Base-by-base conservation (phyloP, 768 basidiomycete species). In the Hebeloma cylindrosporum region DNA sequence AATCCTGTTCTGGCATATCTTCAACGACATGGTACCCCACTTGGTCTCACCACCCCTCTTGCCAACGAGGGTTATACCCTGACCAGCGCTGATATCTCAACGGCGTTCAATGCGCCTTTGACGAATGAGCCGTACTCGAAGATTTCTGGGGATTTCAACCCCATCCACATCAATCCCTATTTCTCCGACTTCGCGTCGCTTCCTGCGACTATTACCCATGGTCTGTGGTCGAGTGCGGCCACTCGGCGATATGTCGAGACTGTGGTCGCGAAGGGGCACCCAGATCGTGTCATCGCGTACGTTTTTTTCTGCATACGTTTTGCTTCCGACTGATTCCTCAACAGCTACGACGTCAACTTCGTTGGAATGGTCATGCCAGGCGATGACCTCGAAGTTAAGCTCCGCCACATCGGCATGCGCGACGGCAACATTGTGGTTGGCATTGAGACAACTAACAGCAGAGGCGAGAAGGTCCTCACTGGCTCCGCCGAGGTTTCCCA, bases 111-210 rank as follows among this genome's bases (percentile, higher is more conserved):
- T 34, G 79, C 95, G 3, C 95, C 95, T 18, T 71, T 88, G 33
- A 91, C 90, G 35, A 99, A 99, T 60, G 90, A 95, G 66, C 88
- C 93, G 2, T 99, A 98, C 69, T 97, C 94, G 3, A 82, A 84
- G 65, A 79, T 94, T 36, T 99, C 96, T 0, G 94, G 95, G 33
- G 95, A 99, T 67, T 98, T 92, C 76, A 98, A 99, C 66, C 96
- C 96, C 21, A 99, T 99, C 56, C 96, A 99, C 64, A 75, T 96
- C 65, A 97, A 99, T 67, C 95, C 96, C 0, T 98, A 98, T 75
- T 97, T 99, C 73, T 82, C 96, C 17, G 86, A 93, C 62, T 91
- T 87, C 50, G 94, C 95, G 2, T 80, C 84, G 4, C 82, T 99
- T 10, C 94, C 95, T 18, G 87, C 89, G 10, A 99, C 96, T 7